phyloP scores from a whole-genome alignment of 2,329 filamentous ascomycete species.

The Grosmannia clavigera region DNA sequence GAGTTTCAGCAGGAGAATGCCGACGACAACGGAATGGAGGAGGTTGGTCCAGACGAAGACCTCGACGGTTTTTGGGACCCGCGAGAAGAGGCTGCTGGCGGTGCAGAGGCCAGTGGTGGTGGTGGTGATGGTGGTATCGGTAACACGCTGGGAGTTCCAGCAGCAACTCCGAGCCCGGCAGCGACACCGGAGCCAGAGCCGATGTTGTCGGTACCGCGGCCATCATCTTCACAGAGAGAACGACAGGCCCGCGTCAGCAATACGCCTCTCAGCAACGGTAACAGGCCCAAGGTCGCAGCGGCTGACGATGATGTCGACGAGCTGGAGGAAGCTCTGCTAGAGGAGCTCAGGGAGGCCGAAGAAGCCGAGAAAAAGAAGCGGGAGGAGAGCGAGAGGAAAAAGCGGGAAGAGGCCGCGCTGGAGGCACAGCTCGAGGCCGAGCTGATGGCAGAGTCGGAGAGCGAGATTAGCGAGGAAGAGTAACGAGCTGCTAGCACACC shows the following conservation, averaged over 20 bases:
- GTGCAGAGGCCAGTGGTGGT: too few relatives aligned
- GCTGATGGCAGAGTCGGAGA: conserved; percentile 47
- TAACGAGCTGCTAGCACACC: conserved; percentile 17
- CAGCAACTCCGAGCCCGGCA: background rate
- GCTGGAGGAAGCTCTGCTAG: conserved; percentile 9
- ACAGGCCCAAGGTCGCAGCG: background rate
- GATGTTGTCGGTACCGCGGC: background rate
- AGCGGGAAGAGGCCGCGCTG: conserved; percentile 21
- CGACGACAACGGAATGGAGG: conserved; percentile 14
- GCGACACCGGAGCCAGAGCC: background rate
- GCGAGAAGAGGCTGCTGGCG: conserved; percentile 4
- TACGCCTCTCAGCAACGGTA: background rate
- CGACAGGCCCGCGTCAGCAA: background rate
- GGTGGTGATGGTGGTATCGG: background rate
- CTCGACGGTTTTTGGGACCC: conserved; percentile 10
- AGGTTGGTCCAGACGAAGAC: conserved; percentile 16
- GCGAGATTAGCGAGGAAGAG: conserved; percentile 56
- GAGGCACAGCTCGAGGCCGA: conserved; percentile 34
- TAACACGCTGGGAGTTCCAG: background rate
- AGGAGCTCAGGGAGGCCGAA: conserved; percentile 7
- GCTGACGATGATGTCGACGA: conserved; percentile 16
- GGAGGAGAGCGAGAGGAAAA: background rate
- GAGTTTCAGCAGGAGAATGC: conserved; percentile 9
- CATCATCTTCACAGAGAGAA: background rate
- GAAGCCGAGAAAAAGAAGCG: conserved; percentile 40